Conservation (phyloP, 352 stramenopile genomes). For the Globisporangium spiculum region DNA sequence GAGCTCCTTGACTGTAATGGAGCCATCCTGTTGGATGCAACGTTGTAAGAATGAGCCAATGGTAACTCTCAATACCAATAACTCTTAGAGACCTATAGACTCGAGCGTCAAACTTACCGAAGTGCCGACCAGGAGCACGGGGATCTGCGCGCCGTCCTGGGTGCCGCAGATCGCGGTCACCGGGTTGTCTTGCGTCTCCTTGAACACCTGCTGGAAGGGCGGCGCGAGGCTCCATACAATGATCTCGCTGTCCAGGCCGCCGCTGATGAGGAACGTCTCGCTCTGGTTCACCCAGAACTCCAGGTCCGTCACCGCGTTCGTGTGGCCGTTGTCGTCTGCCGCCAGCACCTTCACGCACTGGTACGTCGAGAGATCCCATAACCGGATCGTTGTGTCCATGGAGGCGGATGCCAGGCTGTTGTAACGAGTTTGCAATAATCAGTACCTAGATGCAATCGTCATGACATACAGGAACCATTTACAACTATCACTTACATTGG, state of each 20-base stretch:
- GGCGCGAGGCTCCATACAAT: slow-evolving; percentile 80
- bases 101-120: slow-evolving; percentile 33
- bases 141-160: slow-evolving; percentile 56
- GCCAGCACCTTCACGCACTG: slow-evolving; percentile 80
- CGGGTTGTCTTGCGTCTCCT: slow-evolving; percentile 74
- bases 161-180: slow-evolving; percentile 74
- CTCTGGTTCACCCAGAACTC: slow-evolving; percentile 85
- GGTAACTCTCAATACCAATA: neutral
- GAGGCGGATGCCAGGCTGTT: slow-evolving; percentile 67
- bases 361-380: slow-evolving; percentile 83
- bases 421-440: neutral
- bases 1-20: slow-evolving; percentile 82
- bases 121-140: slow-evolving; percentile 77
- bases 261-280: slow-evolving; percentile 86
- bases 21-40: slow-evolving; percentile 47
- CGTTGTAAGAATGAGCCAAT: slow-evolving; percentile 9
- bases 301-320: slow-evolving; percentile 81
- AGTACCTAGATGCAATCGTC: neutral
- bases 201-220: slow-evolving; percentile 79
- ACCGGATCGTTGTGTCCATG: slow-evolving; percentile 76
- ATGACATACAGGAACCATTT: neutral
- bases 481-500: slow-evolving; percentile 37
- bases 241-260: slow-evolving; percentile 75
- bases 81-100: neutral
- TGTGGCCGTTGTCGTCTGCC: slow-evolving; percentile 66